Evolutionary conservation across 495 filamentous ascomycete species (phyloP).

Genomic region (Letharia lupina): DNA sequence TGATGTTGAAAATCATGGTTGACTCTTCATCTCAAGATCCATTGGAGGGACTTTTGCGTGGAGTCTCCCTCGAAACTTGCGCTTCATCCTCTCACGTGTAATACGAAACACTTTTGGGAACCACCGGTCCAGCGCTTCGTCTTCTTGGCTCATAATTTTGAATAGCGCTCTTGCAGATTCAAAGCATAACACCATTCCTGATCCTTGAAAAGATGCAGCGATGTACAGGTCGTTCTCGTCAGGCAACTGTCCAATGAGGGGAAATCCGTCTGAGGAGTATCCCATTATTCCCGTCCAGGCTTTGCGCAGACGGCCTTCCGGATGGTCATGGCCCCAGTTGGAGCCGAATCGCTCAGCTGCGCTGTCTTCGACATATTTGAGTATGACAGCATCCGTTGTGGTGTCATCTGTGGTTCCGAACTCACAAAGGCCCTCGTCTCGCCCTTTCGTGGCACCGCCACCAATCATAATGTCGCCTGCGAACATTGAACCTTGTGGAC

Average conservation of each 20-base stretch:
- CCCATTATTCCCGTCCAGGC: conserved; percentile 48
- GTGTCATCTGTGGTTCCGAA: conserved; percentile 52
- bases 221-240: conserved; percentile 36
- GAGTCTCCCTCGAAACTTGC: conserved; percentile 20
- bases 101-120: conserved; percentile 24
- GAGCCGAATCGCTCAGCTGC: conserved; percentile 45
- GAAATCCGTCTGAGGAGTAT: conserved; percentile 38
- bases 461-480: conserved; percentile 62
- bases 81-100: conserved; percentile 15
- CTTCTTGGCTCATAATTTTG: conserved; percentile 34
- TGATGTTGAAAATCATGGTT: conserved; percentile 10
- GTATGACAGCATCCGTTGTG: conserved; percentile 45
- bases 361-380: conserved; percentile 41
- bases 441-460: conserved; percentile 49
- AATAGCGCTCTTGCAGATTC: conserved; percentile 37
- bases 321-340: conserved; percentile 51
- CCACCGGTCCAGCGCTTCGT: conserved; percentile 17
- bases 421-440: conserved; percentile 39
- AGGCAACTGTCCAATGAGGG: conserved; percentile 43
- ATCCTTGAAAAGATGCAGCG: conserved; percentile 46
- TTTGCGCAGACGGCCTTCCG: conserved; percentile 46
- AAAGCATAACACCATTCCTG: conserved; percentile 46
- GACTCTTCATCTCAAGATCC: conserved; percentile 22
- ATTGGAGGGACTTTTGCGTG: conserved; percentile 20
- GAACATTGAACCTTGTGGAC: conserved; percentile 38